Evolutionary conservation across 2,329 filamentous ascomycete species (phyloP).

Genomic region (Penicillium sp.): DNA sequence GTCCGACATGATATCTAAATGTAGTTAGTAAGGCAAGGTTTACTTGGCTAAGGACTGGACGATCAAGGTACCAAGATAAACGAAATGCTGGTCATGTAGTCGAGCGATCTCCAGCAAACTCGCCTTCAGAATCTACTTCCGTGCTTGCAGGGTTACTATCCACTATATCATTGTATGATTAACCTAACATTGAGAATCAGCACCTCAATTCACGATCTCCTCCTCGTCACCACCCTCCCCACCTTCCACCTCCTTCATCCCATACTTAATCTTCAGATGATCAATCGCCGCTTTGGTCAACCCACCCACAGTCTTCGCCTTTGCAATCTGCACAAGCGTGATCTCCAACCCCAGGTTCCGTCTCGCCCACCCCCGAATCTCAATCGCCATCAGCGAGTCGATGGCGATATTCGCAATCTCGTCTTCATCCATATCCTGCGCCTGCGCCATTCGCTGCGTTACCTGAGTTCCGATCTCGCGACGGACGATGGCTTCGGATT

Average conservation of each 20-base stretch:
- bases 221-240: not conserved
- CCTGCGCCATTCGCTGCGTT: conserved; percentile 11
- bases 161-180: too few relatives aligned
- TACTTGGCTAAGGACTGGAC: not conserved
- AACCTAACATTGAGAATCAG: too few relatives aligned
- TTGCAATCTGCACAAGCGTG: conserved; percentile 17
- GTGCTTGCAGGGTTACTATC: conserved; percentile 27
- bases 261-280: not conserved
- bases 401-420: conserved; percentile 14
- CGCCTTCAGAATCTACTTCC: conserved; percentile 52
- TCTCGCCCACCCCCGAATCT: conserved; percentile 20
- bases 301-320: conserved; percentile 20
- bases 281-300: conserved; percentile 2
- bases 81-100: conserved; percentile 38
- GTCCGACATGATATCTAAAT: conserved; percentile 43
- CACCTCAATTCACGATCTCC: not conserved
- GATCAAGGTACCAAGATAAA: conserved; percentile 34
- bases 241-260: conserved; percentile 1
- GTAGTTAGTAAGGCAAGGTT: conserved; percentile 10
- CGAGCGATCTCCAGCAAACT: conserved; percentile 44
- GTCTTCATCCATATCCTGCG: conserved; percentile 11
- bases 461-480: conserved; percentile 13
- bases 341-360: conserved; percentile 20
- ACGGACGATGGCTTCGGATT: conserved; percentile 5
- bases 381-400: conserved; percentile 24